Percentiles rank a stretch among this genome's conserved stretches.
phyloP scores from a whole-genome alignment of 768 basidiomycete genomes.

The Pilatotrama ljubarskyi region DNA sequence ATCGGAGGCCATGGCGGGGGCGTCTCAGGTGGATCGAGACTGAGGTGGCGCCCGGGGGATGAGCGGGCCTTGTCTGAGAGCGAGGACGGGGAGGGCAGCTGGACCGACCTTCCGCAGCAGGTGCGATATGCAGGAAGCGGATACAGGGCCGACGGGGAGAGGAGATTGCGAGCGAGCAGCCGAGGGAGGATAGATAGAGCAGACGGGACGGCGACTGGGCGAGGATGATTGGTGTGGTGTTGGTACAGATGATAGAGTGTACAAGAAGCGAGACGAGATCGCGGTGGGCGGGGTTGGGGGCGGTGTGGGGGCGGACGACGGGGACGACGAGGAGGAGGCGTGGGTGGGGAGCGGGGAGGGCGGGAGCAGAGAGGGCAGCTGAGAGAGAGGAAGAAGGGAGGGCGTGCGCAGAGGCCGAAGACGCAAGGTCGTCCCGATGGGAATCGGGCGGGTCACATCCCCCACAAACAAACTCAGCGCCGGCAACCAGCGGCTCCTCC shows the following conservation, averaged over 20 bases:
- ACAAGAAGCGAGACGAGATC: not conserved
- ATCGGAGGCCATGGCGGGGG: conserved; percentile 24
- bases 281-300: not conserved
- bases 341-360: not conserved
- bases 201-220: not conserved
- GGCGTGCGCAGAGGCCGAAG: conserved; percentile 28
- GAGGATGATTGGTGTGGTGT: conserved; percentile 6
- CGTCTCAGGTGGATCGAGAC: conserved; percentile 14
- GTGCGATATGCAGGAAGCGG: conserved; percentile 12
- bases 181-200: conserved; percentile 3
- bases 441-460: conserved; percentile 31
- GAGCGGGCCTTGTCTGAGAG: not conserved
- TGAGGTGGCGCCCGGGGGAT: conserved; percentile 18
- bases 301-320: not conserved
- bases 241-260: conserved; percentile 2
- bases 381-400: conserved; percentile 18
- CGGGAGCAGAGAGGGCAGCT: conserved; percentile 11
- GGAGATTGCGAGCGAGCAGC: not conserved
- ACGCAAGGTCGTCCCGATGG: conserved; percentile 40
- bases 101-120: conserved; percentile 21
- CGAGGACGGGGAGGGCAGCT: not conserved
- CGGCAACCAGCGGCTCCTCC: conserved; percentile 17
- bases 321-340: not conserved
- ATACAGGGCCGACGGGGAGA: conserved; percentile 2
- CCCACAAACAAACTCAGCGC: conserved; percentile 21